These are phyloP conservation scores for Purpureocillium takamizusanense DNA, from an alignment of 2,329 filamentous ascomycete species.

Conservation along the genomic window DNA sequence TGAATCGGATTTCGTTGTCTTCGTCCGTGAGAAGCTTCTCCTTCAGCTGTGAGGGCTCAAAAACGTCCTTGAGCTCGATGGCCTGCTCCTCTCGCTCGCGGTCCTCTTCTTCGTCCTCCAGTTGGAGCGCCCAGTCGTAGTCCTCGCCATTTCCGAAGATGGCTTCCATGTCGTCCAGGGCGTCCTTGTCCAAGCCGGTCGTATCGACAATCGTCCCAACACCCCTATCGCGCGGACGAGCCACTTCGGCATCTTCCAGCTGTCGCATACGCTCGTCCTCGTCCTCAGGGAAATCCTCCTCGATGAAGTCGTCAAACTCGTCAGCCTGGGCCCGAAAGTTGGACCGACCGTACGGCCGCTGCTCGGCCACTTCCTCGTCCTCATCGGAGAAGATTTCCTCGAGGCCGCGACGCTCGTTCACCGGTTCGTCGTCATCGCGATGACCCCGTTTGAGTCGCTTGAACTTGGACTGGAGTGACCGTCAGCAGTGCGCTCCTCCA, in stretches of 20 bases:
- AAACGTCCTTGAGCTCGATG: slow-evolving; percentile 93
- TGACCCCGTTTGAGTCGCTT: slow-evolving; percentile 94
- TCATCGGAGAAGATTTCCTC: slow-evolving; percentile 95
- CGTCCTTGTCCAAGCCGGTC: slow-evolving; percentile 80
- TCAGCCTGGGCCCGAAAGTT: slow-evolving; percentile 56
- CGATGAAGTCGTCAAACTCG: slow-evolving; percentile 93
- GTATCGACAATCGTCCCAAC: slow-evolving; percentile 66
- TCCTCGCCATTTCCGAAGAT: slow-evolving; percentile 95
- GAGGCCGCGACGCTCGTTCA: slow-evolving; percentile 60
- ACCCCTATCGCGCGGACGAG: slow-evolving; percentile 65
- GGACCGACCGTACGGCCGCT: slow-evolving; percentile 40
- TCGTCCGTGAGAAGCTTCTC: slow-evolving; percentile 94
- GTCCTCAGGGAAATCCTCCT: slow-evolving; percentile 87
- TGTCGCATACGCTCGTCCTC: slow-evolving; percentile 68
- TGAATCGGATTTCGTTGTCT: slow-evolving; percentile 81
- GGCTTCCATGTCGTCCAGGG: slow-evolving; percentile 88
- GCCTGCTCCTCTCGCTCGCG: slow-evolving; percentile 71
- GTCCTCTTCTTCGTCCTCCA: slow-evolving; percentile 80
- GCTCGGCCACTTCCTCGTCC: slow-evolving; percentile 63
- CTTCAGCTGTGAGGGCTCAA: slow-evolving; percentile 88
- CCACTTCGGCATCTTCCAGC: slow-evolving; percentile 81
- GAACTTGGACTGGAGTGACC: slow-evolving; percentile 64
- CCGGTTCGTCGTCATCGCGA: slow-evolving; percentile 60
- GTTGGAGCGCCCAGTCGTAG: slow-evolving; percentile 86
- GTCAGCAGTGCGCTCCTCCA: slow-evolving; percentile 9